Evolutionary conservation across 1,139 yeast species (phyloP), one percentile per base, ranked within the genome.

Genomic region (Candida mesenterica): DNA sequence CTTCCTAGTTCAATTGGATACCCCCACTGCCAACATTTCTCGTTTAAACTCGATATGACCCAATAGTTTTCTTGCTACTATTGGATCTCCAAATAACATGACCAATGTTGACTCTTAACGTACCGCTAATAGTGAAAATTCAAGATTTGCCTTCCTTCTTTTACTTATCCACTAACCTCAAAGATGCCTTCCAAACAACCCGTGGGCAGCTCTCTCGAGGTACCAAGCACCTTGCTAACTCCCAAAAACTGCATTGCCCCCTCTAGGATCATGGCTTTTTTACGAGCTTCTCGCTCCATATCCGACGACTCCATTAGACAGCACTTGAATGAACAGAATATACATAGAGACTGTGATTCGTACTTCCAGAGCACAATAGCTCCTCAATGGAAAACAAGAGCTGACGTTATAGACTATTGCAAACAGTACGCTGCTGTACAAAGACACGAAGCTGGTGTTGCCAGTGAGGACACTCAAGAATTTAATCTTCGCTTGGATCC

Each of bases 401-500:
- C 56, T 5, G 42, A 52, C 7, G 46, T 59, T 4, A 61, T 69
- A 15, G 47, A 50, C 15, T 69, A 51, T 44, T 69, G 75, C 41
- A 38, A 45, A 1, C 43, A 50, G 4, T 62, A 60, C 36, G 57
- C 70, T 2, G 27, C 33, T 2, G 36, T 41, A 6, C 46, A 66
- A 23, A 52, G 64, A 16, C 36, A 43, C 5, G 45, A 30, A 6
- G 26, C 25, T 30, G 20, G 18, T 12, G 33, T 15, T 12, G 31
- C 20, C 24, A 20, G 24, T 4, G 33, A 36, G 8, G 24, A 28
- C 5, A 15, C 22, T 7, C 36, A 43, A 14, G 48, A 47, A 24
- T 59, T 58, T 36, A 68, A 68, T 43, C 52, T 68, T 29, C 46
- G 72, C 19, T 41, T 57, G 6, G 72, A 69, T 41, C 75, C 75